A percentile compares a stretch with the other conserved stretches of the same genome.
Evolutionary conservation across 164 flowering plant species (phyloP).

Genomic region (Warburgia ugandensis): DNA sequence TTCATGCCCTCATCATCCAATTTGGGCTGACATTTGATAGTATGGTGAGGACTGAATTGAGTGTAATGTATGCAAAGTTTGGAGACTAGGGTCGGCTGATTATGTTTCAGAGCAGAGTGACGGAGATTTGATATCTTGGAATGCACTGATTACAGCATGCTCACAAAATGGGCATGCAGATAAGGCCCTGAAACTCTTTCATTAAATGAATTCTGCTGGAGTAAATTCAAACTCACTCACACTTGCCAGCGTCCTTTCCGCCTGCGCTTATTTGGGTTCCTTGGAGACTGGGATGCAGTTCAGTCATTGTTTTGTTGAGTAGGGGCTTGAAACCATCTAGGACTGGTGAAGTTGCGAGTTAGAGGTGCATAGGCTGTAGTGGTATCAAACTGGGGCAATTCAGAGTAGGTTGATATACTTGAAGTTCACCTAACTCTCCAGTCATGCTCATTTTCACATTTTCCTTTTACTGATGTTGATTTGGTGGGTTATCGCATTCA

Average conservation of each 20-base stretch:
- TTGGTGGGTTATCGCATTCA: no score
- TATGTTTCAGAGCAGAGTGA: conserved; percentile 22
- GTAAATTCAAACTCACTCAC: conserved; percentile 25
- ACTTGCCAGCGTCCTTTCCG: conserved; percentile 28
- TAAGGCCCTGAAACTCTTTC: conserved; percentile 21
- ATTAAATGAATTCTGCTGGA: conserved; percentile 21
- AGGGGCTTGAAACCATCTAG: conserved; percentile 19
- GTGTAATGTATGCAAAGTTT: conserved; percentile 28
- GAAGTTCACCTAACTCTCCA: no score
- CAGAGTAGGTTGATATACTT: background rate
- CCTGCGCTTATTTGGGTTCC: conserved; percentile 35
- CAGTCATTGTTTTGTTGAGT: conserved; percentile 10
- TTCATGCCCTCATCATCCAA: conserved; percentile 28
- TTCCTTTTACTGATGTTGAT: no score
- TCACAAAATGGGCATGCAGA: conserved; percentile 29
- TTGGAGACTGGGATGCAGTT: conserved; percentile 28
- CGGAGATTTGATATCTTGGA: conserved; percentile 32
- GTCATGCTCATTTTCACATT: no score
- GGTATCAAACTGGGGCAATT: no score
- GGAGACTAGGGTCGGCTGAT: conserved; percentile 28
- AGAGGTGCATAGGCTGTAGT: no score
- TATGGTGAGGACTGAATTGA: conserved; percentile 31
- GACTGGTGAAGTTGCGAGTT: no score
- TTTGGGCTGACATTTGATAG: conserved; percentile 29
- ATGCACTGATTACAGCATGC: conserved; percentile 34